Evolutionary conservation across 2,329 filamentous ascomycete genomes (phyloP), one percentile per base, ranked within the genome.

Genomic region (Xylariaceae sp.): DNA sequence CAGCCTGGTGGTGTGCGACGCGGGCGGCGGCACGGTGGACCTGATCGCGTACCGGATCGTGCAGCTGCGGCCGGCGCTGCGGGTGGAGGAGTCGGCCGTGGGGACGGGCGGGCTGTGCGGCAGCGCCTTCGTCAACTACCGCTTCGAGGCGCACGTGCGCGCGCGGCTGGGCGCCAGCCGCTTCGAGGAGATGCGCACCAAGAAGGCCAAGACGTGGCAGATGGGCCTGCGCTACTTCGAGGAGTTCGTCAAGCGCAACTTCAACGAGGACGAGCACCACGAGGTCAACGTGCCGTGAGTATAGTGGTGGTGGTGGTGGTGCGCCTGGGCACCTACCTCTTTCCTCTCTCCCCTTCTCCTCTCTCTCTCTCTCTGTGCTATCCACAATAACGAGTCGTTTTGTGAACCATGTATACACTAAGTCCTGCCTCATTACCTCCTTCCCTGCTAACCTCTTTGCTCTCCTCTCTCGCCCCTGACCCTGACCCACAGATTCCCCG

Each of bases 221-320:
- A 80, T 80, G 77, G 84, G 79, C 2, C 63, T 89, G 32, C 73
- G 77, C 35, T 88, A 87, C 51, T 90, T 87, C 56, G 84, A 90
- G 49, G 83, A 89, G 52, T 88, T 86, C 52, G 83, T 90, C 11
- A 90, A 90, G 60, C 72, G 84, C 11, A 88, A 87, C 50, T 90
- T 89, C 53, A 81, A 84, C 52, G 80, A 84, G 48, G 81, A 86
- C 29, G 83, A 87, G 50, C 75, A 83, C 42, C 70, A 78, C 31
- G 83, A 89, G 53, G 75, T 88, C 38, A 87, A 87, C 37, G 73
- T 89, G 4, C 83, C 83, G 71, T 76, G 59, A 44, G 72, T 67
- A 5, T 8, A 15, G n/a, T n/a, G n/a, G n/a, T n/a, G n/a, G n/a
- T n/a, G n/a, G n/a, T n/a, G n/a, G n/a, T n/a, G n/a, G n/a, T n/a